Percentiles rank a stretch among this genome's conserved stretches.
phyloP scores from a whole-genome alignment of 2,329 filamentous ascomycete genomes.

The Fusarium sp. region DNA sequence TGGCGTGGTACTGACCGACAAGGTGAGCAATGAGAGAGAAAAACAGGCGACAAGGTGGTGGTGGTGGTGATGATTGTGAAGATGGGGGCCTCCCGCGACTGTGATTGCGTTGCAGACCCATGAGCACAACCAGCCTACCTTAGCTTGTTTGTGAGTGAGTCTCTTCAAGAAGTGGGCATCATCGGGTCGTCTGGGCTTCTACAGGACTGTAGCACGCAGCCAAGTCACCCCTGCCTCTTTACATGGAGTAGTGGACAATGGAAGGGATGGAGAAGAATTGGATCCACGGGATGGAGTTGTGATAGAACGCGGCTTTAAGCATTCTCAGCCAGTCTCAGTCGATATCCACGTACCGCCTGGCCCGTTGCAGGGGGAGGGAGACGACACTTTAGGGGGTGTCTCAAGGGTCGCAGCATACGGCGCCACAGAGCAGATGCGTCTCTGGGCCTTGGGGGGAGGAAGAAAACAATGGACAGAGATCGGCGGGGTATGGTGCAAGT shows the following conservation, averaged over 20 bases:
- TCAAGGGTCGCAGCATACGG: conserved; percentile 7
- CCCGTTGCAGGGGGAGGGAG: conserved; percentile 6
- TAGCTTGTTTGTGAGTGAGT: conserved; percentile 20
- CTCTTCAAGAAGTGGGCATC: conserved; percentile 32
- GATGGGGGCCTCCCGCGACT: conserved; percentile 30
- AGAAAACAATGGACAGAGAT: too few relatives aligned
- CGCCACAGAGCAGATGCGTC: conserved; percentile 28
- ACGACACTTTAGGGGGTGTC: not conserved
- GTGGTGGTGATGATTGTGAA: conserved; percentile 24
- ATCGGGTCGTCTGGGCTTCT: conserved; percentile 38
- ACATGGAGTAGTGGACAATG: conserved; percentile 35
- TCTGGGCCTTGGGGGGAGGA: conserved; percentile 2
- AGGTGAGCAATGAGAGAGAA: conserved; percentile 41
- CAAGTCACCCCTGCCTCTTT: conserved; percentile 40
- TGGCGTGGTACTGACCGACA: conserved; percentile 33
- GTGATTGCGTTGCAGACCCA: conserved; percentile 37
- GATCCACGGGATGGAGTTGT: conserved; percentile 40
- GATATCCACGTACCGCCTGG: not conserved
- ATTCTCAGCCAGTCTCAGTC: conserved; percentile 29
- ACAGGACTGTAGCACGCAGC: not conserved
- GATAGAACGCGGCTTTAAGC: conserved; percentile 17
- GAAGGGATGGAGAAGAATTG: conserved; percentile 47
- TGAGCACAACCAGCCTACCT: conserved; percentile 37
- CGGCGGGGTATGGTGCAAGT: too few relatives aligned
- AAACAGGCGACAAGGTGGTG: conserved; percentile 27